Evolutionary conservation across 1,284 basidiomycete species (phyloP).

Genomic region (Melampsora americana): DNA sequence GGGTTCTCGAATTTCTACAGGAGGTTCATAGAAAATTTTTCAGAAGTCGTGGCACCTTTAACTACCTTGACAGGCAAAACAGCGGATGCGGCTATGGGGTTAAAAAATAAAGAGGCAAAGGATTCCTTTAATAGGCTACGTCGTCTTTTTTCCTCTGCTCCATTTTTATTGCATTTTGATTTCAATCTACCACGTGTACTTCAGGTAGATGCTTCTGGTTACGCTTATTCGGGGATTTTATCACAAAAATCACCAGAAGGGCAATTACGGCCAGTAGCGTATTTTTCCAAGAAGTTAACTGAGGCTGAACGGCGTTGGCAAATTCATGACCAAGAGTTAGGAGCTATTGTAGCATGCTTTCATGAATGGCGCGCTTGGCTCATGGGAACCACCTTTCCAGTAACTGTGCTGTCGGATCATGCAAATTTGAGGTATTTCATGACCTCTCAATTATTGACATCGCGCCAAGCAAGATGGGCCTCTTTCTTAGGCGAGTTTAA

Average conservation of each 20-base stretch:
- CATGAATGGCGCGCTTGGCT: slow-evolving; percentile 17
- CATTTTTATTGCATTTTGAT: slow-evolving; percentile 15
- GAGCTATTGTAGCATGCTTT: slow-evolving; percentile 4
- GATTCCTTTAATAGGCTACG: slow-evolving; percentile 1
- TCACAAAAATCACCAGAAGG: too few relatives aligned
- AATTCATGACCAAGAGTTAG: slow-evolving; percentile 24
- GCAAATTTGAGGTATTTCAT: slow-evolving; percentile 6
- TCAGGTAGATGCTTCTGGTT: slow-evolving; percentile 13
- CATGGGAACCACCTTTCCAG: slow-evolving; percentile 4
- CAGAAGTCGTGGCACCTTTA: not conserved
- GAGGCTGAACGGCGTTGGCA: slow-evolving; percentile 6
- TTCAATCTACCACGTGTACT: slow-evolving; percentile 1
- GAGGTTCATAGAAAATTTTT: slow-evolving; percentile 8
- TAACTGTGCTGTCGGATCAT: slow-evolving; percentile 4
- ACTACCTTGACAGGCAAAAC: slow-evolving; percentile 1
- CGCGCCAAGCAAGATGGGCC: not conserved
- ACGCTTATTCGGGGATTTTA: too few relatives aligned
- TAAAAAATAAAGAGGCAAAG: not conserved
- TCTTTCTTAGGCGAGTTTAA: too few relatives aligned
- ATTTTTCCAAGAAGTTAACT: too few relatives aligned
- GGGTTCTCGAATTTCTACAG: too few relatives aligned
- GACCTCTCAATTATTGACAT: not conserved
- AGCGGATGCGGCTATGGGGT: not conserved
- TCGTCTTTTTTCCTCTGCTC: not conserved
- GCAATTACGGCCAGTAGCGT: too few relatives aligned